Base-by-base conservation (phyloP, 352 stramenopile genomes). In the Globisporangium irregulare region DNA sequence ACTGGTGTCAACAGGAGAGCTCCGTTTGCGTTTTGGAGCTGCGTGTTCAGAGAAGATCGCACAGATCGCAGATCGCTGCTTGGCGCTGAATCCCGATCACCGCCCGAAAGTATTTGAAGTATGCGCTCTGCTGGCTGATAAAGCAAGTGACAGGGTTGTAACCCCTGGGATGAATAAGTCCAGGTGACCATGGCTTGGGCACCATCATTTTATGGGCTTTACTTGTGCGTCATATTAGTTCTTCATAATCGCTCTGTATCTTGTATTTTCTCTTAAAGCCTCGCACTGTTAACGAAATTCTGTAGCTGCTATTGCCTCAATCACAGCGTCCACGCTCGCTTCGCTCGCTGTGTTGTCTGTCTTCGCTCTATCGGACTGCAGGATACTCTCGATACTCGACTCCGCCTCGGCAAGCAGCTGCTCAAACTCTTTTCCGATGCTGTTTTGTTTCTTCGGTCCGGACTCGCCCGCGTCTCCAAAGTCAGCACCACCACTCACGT, bases 381-480 rank as follows among this genome's bases (percentile, higher is more conserved):
- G 50, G 57, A 73, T 69, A 41, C 78, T 83, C 64, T 85, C 84
- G 68, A 93, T 91, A 27, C 79, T 90, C 22, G 83, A 89, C 70
- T 91, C 81, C 34, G 85, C 85, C 70, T 93, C 85, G 6, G 78
- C 79, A 18, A 93, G 72, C 56, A 93, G 64, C 63, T 77, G 67
- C 74, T 91, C 85, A 59, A 93, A 91, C 64, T 93, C 83, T 55
- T 86, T 83, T 9, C 74, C 72, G 22, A 91, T 89, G 62, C 72
- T 89, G 20, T 38, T 50, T 38, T 72, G 69, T 56, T 85, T 72
- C 41, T 66, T 78, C 15, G 63, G 50, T 36, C 70, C 66, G 6
- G 60, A 50, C 9, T 56, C 60, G 9, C 54, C 43, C 5, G 24
- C 8, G 24, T 58, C 43, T 8, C 43, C 60, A 46, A 58, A 66